Evolutionary conservation across 306 rosid genomes (phyloP), one percentile per base, ranked within the genome.

Genomic region (Malus sylvestris): DNA sequence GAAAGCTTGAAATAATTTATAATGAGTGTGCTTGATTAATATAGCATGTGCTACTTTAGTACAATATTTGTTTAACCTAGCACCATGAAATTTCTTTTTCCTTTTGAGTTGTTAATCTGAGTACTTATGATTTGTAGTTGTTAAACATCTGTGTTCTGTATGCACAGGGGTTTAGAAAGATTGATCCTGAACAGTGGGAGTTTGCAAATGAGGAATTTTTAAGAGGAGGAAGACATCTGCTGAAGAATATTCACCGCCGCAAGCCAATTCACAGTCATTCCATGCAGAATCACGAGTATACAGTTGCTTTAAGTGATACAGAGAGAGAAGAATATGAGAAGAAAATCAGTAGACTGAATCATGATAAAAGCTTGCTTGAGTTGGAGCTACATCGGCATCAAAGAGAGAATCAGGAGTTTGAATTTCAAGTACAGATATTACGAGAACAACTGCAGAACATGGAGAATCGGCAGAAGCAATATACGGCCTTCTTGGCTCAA

Each of bases 141-240:
- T 16, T 38, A 18, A 18, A 63, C 27, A 18, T 30, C 44, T 51
- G 64, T 60, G 27, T 71, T 71, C 45, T 73, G 35, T 27, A 40
- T 65, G 65, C 29, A 62, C 81, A 83, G 86, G 86, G 86, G 49
- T 83, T 83, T 42, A 79, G 86, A 61, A 83, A 83, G 81, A 63
- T 83, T 51, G 86, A 83, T 77, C 83, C 86, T 20, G 83, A 83
- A 69, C 86, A 79, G 60, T 83, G 86, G 86, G 86, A 83, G 72
- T 83, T 83, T 67, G 83, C 86, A 23, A 83, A 83, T 76, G 86
- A 83, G 63, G 86, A 83, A 40, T 83, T 83, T 60, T 19, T 79
- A 44, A 79, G 86, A 71, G 86, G 86, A 25, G 78, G 78, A 38
- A 70, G 78, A 61, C 86, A 83, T 72, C 86, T 83, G 23, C 65